These are phyloP conservation scores for Graphilbum sp. DNA, from an alignment of 2,329 filamentous ascomycete species.

Conservation along the genomic window DNA sequence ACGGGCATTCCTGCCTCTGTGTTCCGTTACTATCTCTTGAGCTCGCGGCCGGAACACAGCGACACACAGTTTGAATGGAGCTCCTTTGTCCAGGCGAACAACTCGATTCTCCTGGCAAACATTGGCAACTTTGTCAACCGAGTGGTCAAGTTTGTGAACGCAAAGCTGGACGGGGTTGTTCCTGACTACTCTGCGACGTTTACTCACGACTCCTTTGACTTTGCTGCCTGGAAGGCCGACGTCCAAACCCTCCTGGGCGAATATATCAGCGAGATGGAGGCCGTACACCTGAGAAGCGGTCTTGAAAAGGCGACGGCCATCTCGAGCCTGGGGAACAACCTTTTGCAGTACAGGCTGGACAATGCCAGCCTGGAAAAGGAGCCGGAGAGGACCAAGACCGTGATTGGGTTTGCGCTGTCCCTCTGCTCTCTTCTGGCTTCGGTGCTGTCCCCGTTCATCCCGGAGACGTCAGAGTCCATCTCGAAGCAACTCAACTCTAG, in stretches of 20 bases:
- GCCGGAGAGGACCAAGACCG: slow-evolving; percentile 35
- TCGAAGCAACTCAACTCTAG: slow-evolving; percentile 50
- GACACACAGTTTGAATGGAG: slow-evolving; percentile 44
- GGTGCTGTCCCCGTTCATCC: slow-evolving; percentile 72
- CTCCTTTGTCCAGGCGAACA: slow-evolving; percentile 69
- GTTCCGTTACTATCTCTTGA: slow-evolving; percentile 86
- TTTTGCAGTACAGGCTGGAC: slow-evolving; percentile 27
- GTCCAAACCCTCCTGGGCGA: slow-evolving; percentile 49
- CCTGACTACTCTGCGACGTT: slow-evolving; percentile 44
- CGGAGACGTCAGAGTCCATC: slow-evolving; percentile 59
- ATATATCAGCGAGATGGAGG: slow-evolving; percentile 54
- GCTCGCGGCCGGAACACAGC: slow-evolving; percentile 67
- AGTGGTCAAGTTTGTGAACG: slow-evolving; percentile 58
- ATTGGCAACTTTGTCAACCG: slow-evolving; percentile 62
- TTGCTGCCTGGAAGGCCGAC: slow-evolving; percentile 39
- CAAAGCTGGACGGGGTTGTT: slow-evolving; percentile 55
- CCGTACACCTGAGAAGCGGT: slow-evolving; percentile 52
- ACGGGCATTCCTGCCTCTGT: slow-evolving; percentile 73
- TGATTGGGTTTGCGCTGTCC: slow-evolving; percentile 70
- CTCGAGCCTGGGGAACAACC: slow-evolving; percentile 37
- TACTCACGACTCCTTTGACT: slow-evolving; percentile 28
- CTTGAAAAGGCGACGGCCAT: slow-evolving; percentile 50
- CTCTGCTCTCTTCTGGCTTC: slow-evolving; percentile 68
- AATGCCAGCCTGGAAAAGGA: slow-evolving; percentile 31
- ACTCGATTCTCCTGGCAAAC: slow-evolving; percentile 70